These are phyloP conservation scores for Leptodontidium sp. DNA, from an alignment of 2,329 filamentous ascomycete genomes.

Conservation along the genomic window DNA sequence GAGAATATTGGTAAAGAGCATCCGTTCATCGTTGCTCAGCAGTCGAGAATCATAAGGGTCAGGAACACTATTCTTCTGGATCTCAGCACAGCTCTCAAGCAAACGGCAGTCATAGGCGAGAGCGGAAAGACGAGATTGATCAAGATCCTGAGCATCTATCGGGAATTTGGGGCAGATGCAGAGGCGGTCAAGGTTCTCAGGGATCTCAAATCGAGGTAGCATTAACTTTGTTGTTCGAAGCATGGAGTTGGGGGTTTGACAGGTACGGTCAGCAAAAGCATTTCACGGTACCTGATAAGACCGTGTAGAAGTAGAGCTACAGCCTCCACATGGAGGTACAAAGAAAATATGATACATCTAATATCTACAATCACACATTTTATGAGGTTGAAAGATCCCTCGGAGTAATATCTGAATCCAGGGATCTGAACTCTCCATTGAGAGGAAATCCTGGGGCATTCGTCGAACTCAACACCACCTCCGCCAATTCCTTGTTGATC, in stretches of 20 bases:
- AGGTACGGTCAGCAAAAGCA: conserved; percentile 18
- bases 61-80: conserved; percentile 71
- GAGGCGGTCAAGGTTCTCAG: conserved; percentile 63
- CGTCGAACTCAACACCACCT: conserved; percentile 85
- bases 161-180: conserved; percentile 64
- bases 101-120: conserved; percentile 55
- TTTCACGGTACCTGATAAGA: not conserved
- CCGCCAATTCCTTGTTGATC: conserved; percentile 76
- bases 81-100: conserved; percentile 68
- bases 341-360: conserved; percentile 50
- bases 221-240: conserved; percentile 36
- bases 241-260: conserved; percentile 53
- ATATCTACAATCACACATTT: conserved; percentile 48
- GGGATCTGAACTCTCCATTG: conserved; percentile 77
- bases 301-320: not conserved
- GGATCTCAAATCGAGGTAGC: conserved; percentile 40
- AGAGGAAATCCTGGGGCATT: conserved; percentile 87
- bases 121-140: conserved; percentile 54
- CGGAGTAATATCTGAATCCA: conserved; percentile 63
- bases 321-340: conserved; percentile 40
- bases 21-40: conserved; percentile 68
- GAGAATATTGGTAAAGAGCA: conserved; percentile 62
- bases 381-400: conserved; percentile 58
- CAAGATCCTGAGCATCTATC: conserved; percentile 66
- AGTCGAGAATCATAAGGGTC: conserved; percentile 62